Base-by-base conservation (phyloP, 2,329 filamentous ascomycete species). In the Colletotrichum neosansevieriae region DNA sequence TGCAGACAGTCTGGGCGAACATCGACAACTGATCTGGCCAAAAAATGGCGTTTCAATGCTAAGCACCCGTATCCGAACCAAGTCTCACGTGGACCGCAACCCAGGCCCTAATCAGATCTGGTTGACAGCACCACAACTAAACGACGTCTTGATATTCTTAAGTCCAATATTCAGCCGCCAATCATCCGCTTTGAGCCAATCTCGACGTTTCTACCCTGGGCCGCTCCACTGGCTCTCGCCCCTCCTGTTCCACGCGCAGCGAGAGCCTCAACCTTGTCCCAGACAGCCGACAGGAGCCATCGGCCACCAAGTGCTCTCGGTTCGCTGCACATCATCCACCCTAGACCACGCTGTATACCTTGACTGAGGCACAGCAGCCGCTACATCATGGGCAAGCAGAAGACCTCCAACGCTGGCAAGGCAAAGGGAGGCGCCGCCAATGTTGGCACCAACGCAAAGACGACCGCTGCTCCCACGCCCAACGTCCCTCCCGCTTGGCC, bases 401-500 rank as follows among this genome's bases (percentile, higher is more conserved):
- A 71, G 29, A 59, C 56, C 4, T 17, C 49, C 53, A 60, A n/a
- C 66, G 32, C 15, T 63, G 34, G 63, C 69, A 66, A 67, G 70
- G 6, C 61, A 68, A 62, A 62, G 56, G 45, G 54, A 36, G 57
- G 51, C 44, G 29, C 47, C 36, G 44, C 40, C 17, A 45, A 32
- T 13, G 17, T 24, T 45, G 57, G 44, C 70, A 51, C 63, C 68
- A 67, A 73, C 69, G 42, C 36, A 49, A 54, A 36, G 50, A 36
- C 61, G 12, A 24, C 61, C 17, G 51, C 54, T 47, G 44, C 53
- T 32, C 51, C 72, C 24, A 65, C 65, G 21, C 60, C 72, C 17
- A 50, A 68, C n/a, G 42, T 71, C 17, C 63, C 76, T 50, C 78
- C 83, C 38, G 86, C 86, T 54, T 95, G 93, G 93, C 93, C 93